A percentile compares a stretch with the other conserved stretches of the same genome.
Evolutionary conservation across 805 yeast genomes (phyloP).

Genomic region (Blastobotrys chiropterorum): DNA sequence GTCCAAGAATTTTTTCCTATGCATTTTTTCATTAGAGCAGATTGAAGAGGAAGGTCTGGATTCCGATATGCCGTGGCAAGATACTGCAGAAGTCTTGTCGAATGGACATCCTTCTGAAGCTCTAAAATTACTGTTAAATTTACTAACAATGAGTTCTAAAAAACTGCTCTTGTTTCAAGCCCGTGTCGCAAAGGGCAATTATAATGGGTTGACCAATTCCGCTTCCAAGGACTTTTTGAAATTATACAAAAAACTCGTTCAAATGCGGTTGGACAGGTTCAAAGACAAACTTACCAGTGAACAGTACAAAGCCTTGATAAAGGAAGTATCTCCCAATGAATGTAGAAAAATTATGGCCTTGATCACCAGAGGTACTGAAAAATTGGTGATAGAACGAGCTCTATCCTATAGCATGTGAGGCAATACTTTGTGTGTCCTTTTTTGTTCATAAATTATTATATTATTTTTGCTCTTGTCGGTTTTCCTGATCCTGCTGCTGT

Average conservation of each 20-base stretch:
- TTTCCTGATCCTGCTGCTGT: not conserved
- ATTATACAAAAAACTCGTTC: slow-evolving; percentile 12
- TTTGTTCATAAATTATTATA: not conserved
- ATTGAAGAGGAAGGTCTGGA: slow-evolving; percentile 18
- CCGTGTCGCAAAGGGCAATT: slow-evolving; percentile 16
- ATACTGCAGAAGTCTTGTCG: slow-evolving; percentile 13
- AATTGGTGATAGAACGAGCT: slow-evolving; percentile 23
- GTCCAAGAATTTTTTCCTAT: slow-evolving; percentile 40
- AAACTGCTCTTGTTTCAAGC: slow-evolving; percentile 14
- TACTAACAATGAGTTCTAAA: slow-evolving; percentile 16
- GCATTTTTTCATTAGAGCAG: slow-evolving; percentile 23
- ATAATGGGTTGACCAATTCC: slow-evolving; percentile 8
- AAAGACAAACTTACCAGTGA: slow-evolving; percentile 17
- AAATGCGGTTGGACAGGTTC: slow-evolving; percentile 15
- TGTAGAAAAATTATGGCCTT: slow-evolving; percentile 15
- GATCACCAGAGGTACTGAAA: slow-evolving; percentile 28
- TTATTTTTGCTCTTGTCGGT: not conserved
- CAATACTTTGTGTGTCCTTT: not conserved
- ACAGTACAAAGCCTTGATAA: slow-evolving; percentile 18
- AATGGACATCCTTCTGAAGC: slow-evolving; percentile 18
- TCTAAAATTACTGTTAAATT: slow-evolving; percentile 10
- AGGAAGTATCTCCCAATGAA: slow-evolving; percentile 8
- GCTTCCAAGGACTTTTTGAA: slow-evolving; percentile 1
- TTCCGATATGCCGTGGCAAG: slow-evolving; percentile 18
- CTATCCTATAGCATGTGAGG: not conserved